These are phyloP conservation scores for Wallemia mellicola DNA, from an alignment of 1,284 basidiomycete genomes.

Conservation along the genomic window DNA sequence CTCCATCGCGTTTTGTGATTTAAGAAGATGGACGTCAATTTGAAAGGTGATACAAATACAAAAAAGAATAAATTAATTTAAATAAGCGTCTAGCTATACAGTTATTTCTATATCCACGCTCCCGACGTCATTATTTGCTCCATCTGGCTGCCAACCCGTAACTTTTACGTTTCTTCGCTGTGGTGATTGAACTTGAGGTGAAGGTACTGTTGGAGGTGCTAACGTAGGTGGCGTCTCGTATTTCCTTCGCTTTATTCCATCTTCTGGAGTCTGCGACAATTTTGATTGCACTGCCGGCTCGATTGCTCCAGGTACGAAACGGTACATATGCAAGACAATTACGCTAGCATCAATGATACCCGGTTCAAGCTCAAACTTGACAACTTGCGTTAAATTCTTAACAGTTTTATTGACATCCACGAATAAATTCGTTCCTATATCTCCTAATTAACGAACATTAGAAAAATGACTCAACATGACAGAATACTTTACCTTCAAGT, in stretches of 20 bases:
- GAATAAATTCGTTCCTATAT: slow-evolving; percentile 5
- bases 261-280: background rate
- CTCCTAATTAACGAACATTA: too few relatives aligned
- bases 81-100: background rate
- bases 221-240: too few relatives aligned
- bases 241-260: background rate
- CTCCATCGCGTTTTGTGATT: background rate
- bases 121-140: background rate
- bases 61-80: background rate
- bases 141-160: background rate
- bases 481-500: background rate
- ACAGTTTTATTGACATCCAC: background rate
- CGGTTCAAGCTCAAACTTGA: background rate
- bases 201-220: too few relatives aligned
- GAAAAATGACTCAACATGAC: background rate
- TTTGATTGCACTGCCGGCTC: background rate
- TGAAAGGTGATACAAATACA: background rate
- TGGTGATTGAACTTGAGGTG: too few relatives aligned
- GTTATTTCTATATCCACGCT: background rate
- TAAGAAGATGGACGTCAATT: background rate
- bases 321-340: background rate
- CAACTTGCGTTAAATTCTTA: background rate
- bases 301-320: background rate
- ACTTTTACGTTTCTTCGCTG: background rate
- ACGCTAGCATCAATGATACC: background rate